These are phyloP conservation scores for Conticribra guillardii DNA, from an alignment of 108 stramenopile genomes.

Conservation along the genomic window DNA sequence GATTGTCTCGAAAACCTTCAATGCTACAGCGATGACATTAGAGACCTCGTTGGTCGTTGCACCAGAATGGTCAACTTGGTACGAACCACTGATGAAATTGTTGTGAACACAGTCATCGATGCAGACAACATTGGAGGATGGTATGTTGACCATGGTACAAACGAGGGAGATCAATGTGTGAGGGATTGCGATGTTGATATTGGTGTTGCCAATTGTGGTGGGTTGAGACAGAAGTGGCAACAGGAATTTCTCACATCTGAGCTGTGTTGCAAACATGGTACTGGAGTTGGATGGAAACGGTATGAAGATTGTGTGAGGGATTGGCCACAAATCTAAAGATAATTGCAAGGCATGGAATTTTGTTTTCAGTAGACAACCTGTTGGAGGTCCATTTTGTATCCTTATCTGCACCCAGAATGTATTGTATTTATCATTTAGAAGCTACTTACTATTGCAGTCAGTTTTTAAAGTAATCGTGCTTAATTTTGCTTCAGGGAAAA, in stretches of 20 bases:
- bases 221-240: neutral
- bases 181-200: conserved; percentile 52
- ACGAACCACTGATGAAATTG: neutral
- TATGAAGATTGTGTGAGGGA: neutral
- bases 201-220: conserved; percentile 16
- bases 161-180: conserved; percentile 50
- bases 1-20: neutral
- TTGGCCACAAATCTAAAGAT: neutral
- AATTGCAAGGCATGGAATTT: too few species aligned
- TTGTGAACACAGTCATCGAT: neutral
- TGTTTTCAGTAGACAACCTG: too few species aligned
- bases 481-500: too few species aligned
- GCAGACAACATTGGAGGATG: conserved; percentile 26
- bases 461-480: too few species aligned
- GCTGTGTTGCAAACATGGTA: conserved; percentile 16
- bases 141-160: conserved; percentile 1
- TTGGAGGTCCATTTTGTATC: too few species aligned
- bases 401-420: too few species aligned
- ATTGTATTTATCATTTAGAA: too few species aligned
- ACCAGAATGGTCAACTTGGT: neutral
- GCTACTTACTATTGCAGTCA: too few species aligned
- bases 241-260: conserved; percentile 3
- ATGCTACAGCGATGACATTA: conserved; percentile 12
- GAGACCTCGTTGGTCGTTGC: neutral
- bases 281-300: conserved; percentile 34